Conservation (phyloP, 495 filamentous ascomycete genomes). For the Oleoguttula mirabilis region DNA sequence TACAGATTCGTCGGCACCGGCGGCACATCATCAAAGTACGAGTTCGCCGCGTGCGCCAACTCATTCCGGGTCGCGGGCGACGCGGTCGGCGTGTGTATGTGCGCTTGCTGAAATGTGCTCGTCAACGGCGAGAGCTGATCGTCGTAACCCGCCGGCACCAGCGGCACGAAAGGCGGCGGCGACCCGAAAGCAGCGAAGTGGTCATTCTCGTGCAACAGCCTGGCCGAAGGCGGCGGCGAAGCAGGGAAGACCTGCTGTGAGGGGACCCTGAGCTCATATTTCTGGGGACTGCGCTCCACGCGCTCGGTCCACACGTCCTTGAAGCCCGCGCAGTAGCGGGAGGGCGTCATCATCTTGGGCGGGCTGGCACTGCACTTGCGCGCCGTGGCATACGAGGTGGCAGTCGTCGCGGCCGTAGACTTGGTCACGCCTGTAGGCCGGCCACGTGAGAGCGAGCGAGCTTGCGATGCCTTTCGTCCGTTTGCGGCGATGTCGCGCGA, state of each 20-base stretch:
- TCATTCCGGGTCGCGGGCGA: conserved; percentile 11
- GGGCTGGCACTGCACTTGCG: conserved; percentile 23
- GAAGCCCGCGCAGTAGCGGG: conserved; percentile 22
- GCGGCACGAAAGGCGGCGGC: conserved; percentile 5
- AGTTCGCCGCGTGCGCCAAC: conserved; percentile 8
- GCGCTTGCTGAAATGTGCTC: conserved; percentile 16
- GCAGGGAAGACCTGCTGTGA: conserved; percentile 9
- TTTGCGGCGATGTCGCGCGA: conserved; percentile 10
- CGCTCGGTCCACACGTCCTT: conserved; percentile 25
- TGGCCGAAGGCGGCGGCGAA: conserved; percentile 25
- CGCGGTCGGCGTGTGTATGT: conserved; percentile 17
- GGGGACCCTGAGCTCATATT: conserved; percentile 24
- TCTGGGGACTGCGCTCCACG: conserved; percentile 19
- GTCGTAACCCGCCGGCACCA: conserved; percentile 15
- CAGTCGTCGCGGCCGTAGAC: background rate
- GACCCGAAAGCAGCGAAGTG: conserved; percentile 17
- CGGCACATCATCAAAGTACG: conserved; percentile 7
- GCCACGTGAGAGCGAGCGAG: conserved; percentile 16
- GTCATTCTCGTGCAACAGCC: conserved; percentile 13
- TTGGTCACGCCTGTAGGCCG: conserved; percentile 16
- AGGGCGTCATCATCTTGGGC: conserved; percentile 29
- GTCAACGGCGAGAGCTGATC: conserved; percentile 23
- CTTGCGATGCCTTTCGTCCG: conserved; percentile 9
- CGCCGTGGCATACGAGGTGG: conserved; percentile 8
- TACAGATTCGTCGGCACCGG: conserved; percentile 3